Evolutionary conservation across 2,329 filamentous ascomycete species (phyloP).

Genomic region (Colletotrichum scovillei): DNA sequence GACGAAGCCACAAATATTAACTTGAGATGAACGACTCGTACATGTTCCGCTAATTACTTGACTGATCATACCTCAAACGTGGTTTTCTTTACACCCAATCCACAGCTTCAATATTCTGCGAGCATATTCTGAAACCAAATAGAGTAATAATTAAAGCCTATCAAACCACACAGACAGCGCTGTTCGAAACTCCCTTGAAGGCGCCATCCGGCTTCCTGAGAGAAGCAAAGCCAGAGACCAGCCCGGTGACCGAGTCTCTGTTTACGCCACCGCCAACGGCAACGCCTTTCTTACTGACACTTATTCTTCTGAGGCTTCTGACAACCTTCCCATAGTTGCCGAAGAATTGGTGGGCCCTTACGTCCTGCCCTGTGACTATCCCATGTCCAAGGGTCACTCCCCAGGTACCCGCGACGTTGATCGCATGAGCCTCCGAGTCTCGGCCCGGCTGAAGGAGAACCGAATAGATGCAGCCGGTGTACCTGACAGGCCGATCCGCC

Average conservation of each 20-base stretch:
- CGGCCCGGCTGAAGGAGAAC: slow-evolving; percentile 62
- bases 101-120: background rate
- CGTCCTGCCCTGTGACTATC: slow-evolving; percentile 50
- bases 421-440: slow-evolving; percentile 59
- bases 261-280: slow-evolving; percentile 56
- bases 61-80: too few species aligned
- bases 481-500: slow-evolving; percentile 47
- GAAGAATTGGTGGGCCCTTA: slow-evolving; percentile 65
- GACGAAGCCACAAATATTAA: background rate
- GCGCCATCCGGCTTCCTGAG: background rate
- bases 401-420: slow-evolving; percentile 59
- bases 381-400: slow-evolving; percentile 72
- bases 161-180: background rate
- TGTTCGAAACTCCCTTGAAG: background rate
- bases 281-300: slow-evolving; percentile 51
- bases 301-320: slow-evolving; percentile 48
- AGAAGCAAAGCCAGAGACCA: slow-evolving; percentile 48
- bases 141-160: background rate
- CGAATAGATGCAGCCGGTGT: slow-evolving; percentile 67
- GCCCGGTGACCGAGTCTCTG: slow-evolving; percentile 50
- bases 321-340: slow-evolving; percentile 60
- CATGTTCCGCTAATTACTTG: background rate
- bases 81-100: background rate
- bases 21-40: background rate
- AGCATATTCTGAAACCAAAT: background rate